These are phyloP conservation scores for Articulospora tetracladia DNA, from an alignment of 495 filamentous ascomycete genomes.

Conservation along the genomic window DNA sequence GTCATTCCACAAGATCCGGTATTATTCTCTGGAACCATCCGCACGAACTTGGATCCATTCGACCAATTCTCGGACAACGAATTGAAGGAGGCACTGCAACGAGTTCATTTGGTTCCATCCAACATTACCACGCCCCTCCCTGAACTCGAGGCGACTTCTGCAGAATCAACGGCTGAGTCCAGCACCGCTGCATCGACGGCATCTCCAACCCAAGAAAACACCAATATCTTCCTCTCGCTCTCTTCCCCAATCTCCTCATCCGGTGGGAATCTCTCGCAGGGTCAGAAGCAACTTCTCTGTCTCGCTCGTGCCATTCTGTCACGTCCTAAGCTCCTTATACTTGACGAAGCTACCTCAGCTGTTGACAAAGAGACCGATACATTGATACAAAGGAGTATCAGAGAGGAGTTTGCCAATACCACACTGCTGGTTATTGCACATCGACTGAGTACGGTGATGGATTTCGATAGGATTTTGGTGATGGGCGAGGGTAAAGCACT, in stretches of 20 bases:
- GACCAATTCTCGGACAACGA: conserved; percentile 49
- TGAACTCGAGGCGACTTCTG: background rate
- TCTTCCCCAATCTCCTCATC: conserved; percentile 34
- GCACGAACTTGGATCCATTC: conserved; percentile 48
- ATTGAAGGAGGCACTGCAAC: conserved; percentile 50
- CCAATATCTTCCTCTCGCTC: conserved; percentile 44
- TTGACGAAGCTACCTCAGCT: conserved; percentile 50
- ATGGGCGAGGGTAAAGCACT: conserved; percentile 35
- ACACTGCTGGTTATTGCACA: conserved; percentile 50
- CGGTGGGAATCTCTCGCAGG: conserved; percentile 38
- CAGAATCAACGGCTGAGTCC: background rate
- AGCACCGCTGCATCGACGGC: background rate
- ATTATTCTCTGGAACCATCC: conserved; percentile 46
- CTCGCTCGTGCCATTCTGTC: conserved; percentile 47
- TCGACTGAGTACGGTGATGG: conserved; percentile 42
- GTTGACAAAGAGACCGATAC: conserved; percentile 46
- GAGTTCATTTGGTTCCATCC: conserved; percentile 51
- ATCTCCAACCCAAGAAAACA: conserved; percentile 13
- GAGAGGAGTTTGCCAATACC: conserved; percentile 30
- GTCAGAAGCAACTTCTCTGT: conserved; percentile 47
- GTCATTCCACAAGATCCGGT: conserved; percentile 54
- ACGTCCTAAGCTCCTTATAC: conserved; percentile 39
- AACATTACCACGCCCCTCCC: conserved; percentile 17
- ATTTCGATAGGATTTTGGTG: conserved; percentile 43
- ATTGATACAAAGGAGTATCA: conserved; percentile 42